phyloP scores from a whole-genome alignment of 2,329 filamentous ascomycete genomes.

The Alternaria longipes region DNA sequence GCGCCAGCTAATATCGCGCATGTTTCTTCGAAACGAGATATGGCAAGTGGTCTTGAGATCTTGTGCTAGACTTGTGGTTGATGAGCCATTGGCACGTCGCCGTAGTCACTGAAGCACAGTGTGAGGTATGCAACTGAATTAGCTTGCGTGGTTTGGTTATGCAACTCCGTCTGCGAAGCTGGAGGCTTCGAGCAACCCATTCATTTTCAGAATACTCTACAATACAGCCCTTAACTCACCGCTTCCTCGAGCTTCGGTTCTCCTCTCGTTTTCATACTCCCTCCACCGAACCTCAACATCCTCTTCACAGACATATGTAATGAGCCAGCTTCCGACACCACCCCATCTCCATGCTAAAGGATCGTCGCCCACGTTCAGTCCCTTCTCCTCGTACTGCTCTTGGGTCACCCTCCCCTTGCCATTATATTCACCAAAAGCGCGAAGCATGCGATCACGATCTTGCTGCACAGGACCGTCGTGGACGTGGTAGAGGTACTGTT shows the following conservation, averaged over 20 bases:
- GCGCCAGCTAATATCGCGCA: neutral
- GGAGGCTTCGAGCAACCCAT: neutral
- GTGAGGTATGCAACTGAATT: neutral
- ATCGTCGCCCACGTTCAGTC: conserved; percentile 39
- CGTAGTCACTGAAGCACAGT: neutral
- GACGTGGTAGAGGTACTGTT: conserved; percentile 70
- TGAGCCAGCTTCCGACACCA: conserved; percentile 47
- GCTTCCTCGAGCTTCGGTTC: neutral
- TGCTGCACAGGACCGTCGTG: conserved; percentile 66
- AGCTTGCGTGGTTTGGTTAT: neutral
- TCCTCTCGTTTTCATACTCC: conserved; percentile 29
- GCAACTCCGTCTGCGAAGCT: neutral
- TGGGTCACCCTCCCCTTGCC: conserved; percentile 33
- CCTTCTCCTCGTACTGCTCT: conserved; percentile 29
- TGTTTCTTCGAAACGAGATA: neutral
- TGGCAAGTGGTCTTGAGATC: neutral
- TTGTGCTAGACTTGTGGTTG: neutral
- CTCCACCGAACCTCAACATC: conserved; percentile 44
- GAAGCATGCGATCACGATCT: conserved; percentile 58
- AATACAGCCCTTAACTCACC: conserved; percentile 32
- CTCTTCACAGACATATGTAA: conserved; percentile 47
- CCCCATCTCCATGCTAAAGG: conserved; percentile 51
- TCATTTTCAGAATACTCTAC: conserved; percentile 11
- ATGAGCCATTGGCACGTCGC: neutral
- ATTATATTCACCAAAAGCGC: conserved; percentile 41